A percentile compares a stretch with the other conserved stretches of the same genome.
phyloP scores from a whole-genome alignment of 148 eudicot species.

The Euryodendron excelsum region DNA sequence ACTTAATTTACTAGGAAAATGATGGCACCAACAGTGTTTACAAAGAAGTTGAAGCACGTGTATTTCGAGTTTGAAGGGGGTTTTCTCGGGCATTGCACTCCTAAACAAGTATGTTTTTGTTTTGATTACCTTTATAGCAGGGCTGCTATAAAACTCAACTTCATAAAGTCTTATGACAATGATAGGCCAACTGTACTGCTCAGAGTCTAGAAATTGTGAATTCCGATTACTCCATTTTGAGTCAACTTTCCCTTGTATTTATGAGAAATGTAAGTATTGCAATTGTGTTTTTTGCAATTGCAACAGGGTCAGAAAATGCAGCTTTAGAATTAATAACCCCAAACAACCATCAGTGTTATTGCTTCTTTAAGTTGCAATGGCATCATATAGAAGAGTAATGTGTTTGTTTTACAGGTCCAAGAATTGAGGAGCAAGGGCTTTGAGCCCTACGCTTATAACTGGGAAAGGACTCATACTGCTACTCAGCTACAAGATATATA shows the following conservation, averaged over 20 bases:
- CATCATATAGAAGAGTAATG: not conserved
- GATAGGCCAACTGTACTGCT: too few species aligned
- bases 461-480: conserved; percentile 85
- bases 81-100: too few species aligned
- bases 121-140: too few species aligned
- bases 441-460: conserved; percentile 88
- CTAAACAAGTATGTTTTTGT: too few species aligned
- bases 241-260: too few species aligned
- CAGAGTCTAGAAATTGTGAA: not conserved
- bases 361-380: not conserved
- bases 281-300: conserved; percentile 1
- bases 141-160: not conserved
- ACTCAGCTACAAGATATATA: conserved; percentile 68
- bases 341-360: not conserved
- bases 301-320: not conserved
- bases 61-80: too few species aligned
- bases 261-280: too few species aligned
- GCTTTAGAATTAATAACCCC: not conserved
- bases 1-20: too few species aligned
- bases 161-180: too few species aligned
- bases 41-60: too few species aligned
- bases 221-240: too few species aligned
- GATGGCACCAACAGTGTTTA: too few species aligned
- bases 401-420: conserved; percentile 54
- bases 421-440: conserved; percentile 75